A percentile compares a stretch with the other conserved stretches of the same genome.
Conservation (phyloP, 371 early-diverging fungal species). For the Apophysomyces ossiformis region DNA sequence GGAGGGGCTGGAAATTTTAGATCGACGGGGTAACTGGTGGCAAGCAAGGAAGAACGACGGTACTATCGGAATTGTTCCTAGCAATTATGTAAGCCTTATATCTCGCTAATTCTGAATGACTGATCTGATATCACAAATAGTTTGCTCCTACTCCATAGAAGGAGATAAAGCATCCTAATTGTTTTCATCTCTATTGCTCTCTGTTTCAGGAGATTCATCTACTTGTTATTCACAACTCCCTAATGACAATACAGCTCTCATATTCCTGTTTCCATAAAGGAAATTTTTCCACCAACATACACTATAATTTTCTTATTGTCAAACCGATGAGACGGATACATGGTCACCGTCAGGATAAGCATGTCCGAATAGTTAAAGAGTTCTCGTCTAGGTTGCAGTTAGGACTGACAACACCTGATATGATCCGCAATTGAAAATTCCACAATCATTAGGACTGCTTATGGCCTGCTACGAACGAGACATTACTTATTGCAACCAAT, state of each 20-base stretch:
- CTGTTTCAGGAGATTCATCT: conserved; percentile 7
- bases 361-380: too few species aligned
- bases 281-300: not conserved
- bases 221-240: conserved; percentile 5
- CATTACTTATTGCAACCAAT: too few species aligned
- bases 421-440: too few species aligned
- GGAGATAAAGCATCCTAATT: not conserved
- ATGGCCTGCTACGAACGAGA: too few species aligned
- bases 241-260: conserved; percentile 8
- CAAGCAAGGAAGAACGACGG: conserved; percentile 86
- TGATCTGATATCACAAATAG: not conserved
- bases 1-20: conserved; percentile 83
- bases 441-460: too few species aligned
- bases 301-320: too few species aligned
- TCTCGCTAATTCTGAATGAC: not conserved
- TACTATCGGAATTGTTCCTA: conserved; percentile 88
- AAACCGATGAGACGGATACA: too few species aligned
- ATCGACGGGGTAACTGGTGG: conserved; percentile 96
- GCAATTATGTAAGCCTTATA: conserved; percentile 73
- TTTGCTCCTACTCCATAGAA: not conserved
- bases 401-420: too few species aligned
- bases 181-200: not conserved
- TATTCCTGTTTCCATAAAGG: not conserved
- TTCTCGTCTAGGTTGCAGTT: too few species aligned
- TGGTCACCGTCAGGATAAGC: not conserved